Base-by-base conservation (phyloP, 164 flowering plant species). In the Aristolochia californica region DNA sequence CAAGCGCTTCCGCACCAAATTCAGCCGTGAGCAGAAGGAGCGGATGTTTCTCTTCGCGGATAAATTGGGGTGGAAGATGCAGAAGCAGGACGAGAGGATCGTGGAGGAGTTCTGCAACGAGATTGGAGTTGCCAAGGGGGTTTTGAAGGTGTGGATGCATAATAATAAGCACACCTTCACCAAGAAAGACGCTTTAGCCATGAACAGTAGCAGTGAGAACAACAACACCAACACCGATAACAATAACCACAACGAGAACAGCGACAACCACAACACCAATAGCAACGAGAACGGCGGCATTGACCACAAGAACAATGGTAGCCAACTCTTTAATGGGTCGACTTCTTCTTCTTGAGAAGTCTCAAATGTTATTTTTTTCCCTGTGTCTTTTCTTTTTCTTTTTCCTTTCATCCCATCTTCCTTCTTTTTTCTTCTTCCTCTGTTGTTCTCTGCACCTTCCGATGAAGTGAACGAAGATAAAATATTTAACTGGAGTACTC, bases 81-180 rank as follows among this genome's bases (percentile, higher is more conserved):
- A 67, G 71, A 79, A 63, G 72, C 65, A 72, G 16, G 84, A 82
- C 34, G 90, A 83, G 5, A 61, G 26, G 0, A 9, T 66, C 48
- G 76, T 83, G 34, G 70, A 73, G 48, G 76, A 79, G 26, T 83
- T 88, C 57, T 88, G 96, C 72, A 63, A 66, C 45, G 88, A 82
- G 60, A 51, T 83, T 69, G 88, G 93, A 20, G 72, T 88, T 2
- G 57, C 65, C 0, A 82, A 70, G 60, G 63, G 73, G 0, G 87
- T 88, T 8, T 60, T 88, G 56, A 88, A 85, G 66, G 93, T 88
- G 7, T 88, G 96, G 96, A 88, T 88, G 90, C 93, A 83, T 48
- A 88, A 88, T 64, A 76, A 88, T 73, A 85, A 83, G 75, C 56
- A 75, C 62, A 66, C 64, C 50, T 52, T 76, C 45, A 71, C 65